Percentiles rank a stretch among this genome's conserved stretches.
phyloP scores from a whole-genome alignment of 768 basidiomycete species.

The Leucocoprinus birnbaumii region DNA sequence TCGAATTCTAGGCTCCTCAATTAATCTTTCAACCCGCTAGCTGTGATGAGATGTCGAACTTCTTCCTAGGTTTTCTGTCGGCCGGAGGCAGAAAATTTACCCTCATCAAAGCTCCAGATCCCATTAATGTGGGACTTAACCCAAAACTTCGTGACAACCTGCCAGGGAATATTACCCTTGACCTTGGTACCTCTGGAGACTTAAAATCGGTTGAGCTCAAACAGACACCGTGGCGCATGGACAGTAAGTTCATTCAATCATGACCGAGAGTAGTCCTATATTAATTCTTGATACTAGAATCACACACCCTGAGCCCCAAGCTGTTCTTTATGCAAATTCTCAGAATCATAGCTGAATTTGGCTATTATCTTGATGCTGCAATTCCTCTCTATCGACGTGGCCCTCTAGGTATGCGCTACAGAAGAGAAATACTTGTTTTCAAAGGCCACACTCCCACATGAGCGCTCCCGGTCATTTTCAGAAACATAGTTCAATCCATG shows the following conservation, averaged over 20 bases:
- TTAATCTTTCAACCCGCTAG: constrained; percentile 61
- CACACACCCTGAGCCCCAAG: constrained; percentile 43
- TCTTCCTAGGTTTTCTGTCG: constrained; percentile 68
- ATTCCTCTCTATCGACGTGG: constrained; percentile 55
- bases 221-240: constrained; percentile 28
- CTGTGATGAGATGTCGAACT: constrained; percentile 46
- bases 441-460: constrained; percentile 30
- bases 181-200: constrained; percentile 45
- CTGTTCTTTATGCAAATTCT: constrained; percentile 62
- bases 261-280: background rate
- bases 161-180: constrained; percentile 30
- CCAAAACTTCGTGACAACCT: constrained; percentile 34
- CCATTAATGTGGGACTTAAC: constrained; percentile 38
- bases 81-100: constrained; percentile 55
- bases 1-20: constrained; percentile 45
- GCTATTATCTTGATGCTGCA: constrained; percentile 64
- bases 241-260: constrained; percentile 13
- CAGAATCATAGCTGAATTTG: constrained; percentile 51
- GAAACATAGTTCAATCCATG: background rate
- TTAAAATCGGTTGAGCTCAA: constrained; percentile 56
- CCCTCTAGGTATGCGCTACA: constrained; percentile 37
- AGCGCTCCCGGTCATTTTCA: background rate
- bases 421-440: constrained; percentile 67
- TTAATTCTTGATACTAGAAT: background rate
- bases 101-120: constrained; percentile 40